Evolutionary conservation across 2,329 filamentous ascomycete species (phyloP).

Genomic region (Colletotrichum tamarilloi): DNA sequence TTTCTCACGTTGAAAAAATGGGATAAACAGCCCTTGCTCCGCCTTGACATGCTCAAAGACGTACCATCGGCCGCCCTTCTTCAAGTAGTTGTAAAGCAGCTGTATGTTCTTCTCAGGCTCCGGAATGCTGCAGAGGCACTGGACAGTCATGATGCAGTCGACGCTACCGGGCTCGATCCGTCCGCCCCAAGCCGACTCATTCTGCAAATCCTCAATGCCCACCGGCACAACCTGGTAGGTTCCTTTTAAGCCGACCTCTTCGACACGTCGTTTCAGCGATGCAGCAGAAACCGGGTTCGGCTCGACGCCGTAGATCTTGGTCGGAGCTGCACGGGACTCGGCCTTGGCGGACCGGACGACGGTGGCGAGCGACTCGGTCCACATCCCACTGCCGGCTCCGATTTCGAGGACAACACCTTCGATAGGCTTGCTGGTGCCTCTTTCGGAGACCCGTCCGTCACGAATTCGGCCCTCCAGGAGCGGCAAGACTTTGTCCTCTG

Average conservation of each 20-base stretch:
- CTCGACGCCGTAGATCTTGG: conserved; percentile 71
- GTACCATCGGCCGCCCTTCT: conserved; percentile 63
- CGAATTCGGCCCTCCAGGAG: conserved; percentile 54
- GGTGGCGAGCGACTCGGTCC: conserved; percentile 63
- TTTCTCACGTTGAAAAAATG: conserved; percentile 52
- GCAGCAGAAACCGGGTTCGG: conserved; percentile 63
- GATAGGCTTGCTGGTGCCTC: conserved; percentile 46
- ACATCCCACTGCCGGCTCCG: conserved; percentile 70
- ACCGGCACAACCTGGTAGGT: conserved; percentile 66
- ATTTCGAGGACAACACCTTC: conserved; percentile 69
- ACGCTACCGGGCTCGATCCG: conserved; percentile 53
- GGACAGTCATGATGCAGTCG: conserved; percentile 62
- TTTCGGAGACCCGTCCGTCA: conserved; percentile 42
- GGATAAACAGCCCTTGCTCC: conserved; percentile 46
- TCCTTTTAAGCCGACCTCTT: conserved; percentile 55
- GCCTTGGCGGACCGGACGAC: conserved; percentile 5
- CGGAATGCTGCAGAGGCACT: conserved; percentile 66
- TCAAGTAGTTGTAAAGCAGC: conserved; percentile 59
- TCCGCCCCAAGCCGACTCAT: conserved; percentile 43
- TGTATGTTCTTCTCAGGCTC: conserved; percentile 57
- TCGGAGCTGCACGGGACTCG: conserved; percentile 21
- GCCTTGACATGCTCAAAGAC: conserved; percentile 62
- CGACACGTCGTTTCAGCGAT: conserved; percentile 51
- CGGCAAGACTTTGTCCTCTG: conserved; percentile 54
- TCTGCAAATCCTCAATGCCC: conserved; percentile 61